Percentiles rank a stretch among this genome's conserved stretches.
Evolutionary conservation across 140 eudicot species (phyloP).

Genomic region (Flaveria floridana): DNA sequence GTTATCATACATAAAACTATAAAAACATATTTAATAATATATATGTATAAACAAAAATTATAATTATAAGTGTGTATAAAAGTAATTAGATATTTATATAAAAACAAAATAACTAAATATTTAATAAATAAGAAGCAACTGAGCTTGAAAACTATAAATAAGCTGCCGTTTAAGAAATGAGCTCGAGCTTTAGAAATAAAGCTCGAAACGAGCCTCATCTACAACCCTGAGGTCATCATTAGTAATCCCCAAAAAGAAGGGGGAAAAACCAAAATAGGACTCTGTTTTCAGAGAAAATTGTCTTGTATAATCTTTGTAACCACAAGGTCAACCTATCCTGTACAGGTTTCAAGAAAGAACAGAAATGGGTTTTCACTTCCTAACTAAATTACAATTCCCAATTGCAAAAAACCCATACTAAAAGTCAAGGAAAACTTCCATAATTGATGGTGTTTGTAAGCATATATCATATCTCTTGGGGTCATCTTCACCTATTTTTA

Average conservation of each 20-base stretch:
- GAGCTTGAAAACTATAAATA: too few relatives aligned
- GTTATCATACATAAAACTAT: too few relatives aligned
- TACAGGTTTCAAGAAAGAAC: conserved; percentile 48
- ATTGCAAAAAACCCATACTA: conserved; percentile 42
- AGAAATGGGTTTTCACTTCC: conserved; percentile 50
- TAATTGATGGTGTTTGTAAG: conserved; percentile 36
- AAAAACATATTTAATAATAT: background rate
- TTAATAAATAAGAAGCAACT: background rate
- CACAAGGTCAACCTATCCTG: conserved; percentile 47
- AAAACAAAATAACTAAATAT: background rate
- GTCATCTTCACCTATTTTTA: conserved; percentile 29
- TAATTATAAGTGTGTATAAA: too few relatives aligned
- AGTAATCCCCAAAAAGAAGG: conserved; percentile 1
- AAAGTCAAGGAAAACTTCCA: conserved; percentile 30
- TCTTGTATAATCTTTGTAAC: conserved; percentile 44
- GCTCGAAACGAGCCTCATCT: background rate
- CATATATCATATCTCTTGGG: conserved; percentile 35
- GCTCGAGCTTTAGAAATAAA: background rate
- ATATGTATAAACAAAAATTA: too few relatives aligned
- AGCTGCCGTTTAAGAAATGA: background rate
- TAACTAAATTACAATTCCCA: conserved; percentile 54
- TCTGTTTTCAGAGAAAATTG: conserved; percentile 25
- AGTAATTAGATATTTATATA: too few relatives aligned
- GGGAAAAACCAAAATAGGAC: conserved; percentile 9
- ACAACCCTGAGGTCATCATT: background rate